phyloP scores from a whole-genome alignment of 177 flowering plant genomes.

The Tripterygium wilfordii region DNA sequence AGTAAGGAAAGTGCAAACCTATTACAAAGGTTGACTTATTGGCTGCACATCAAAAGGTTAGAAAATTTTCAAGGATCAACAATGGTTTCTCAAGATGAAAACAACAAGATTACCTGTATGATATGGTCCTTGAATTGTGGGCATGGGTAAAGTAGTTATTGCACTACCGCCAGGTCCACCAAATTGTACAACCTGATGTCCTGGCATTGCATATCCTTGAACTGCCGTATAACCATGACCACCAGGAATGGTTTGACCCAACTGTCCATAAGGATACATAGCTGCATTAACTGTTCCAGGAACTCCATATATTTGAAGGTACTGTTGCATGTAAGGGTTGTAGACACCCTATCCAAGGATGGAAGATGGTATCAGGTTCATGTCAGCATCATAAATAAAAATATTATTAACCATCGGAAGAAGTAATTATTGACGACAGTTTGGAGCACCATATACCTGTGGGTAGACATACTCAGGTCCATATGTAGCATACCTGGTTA shows the following conservation, averaged over 20 bases:
- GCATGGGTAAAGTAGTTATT: slow-evolving; percentile 57
- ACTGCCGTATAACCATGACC: slow-evolving; percentile 62
- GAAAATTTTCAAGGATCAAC: too few species aligned
- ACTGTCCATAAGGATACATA: slow-evolving; percentile 67
- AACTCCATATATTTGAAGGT: slow-evolving; percentile 80
- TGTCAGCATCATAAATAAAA: background rate
- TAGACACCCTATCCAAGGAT: slow-evolving; percentile 53
- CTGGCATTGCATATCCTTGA: slow-evolving; percentile 77
- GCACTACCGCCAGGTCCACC: slow-evolving; percentile 64
- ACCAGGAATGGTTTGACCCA: slow-evolving; percentile 65
- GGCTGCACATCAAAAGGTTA: too few species aligned
- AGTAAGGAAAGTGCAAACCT: too few species aligned
- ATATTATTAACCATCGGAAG: background rate
- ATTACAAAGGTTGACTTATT: too few species aligned
- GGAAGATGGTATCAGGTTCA: slow-evolving; percentile 4
- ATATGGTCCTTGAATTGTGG: slow-evolving; percentile 61
- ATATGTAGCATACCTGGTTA: slow-evolving; percentile 72
- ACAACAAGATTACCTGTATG: slow-evolving; percentile 50
- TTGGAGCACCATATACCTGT: slow-evolving; percentile 46
- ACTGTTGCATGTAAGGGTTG: slow-evolving; percentile 84
- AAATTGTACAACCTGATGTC: slow-evolving; percentile 74
- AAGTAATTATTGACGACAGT: background rate
- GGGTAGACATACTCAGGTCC: slow-evolving; percentile 81
- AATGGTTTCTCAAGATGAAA: too few species aligned
- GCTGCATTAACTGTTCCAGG: slow-evolving; percentile 69